Evolutionary conservation across 2,329 filamentous ascomycete genomes (phyloP).

Genomic region (Canariomyces notabilis): DNA sequence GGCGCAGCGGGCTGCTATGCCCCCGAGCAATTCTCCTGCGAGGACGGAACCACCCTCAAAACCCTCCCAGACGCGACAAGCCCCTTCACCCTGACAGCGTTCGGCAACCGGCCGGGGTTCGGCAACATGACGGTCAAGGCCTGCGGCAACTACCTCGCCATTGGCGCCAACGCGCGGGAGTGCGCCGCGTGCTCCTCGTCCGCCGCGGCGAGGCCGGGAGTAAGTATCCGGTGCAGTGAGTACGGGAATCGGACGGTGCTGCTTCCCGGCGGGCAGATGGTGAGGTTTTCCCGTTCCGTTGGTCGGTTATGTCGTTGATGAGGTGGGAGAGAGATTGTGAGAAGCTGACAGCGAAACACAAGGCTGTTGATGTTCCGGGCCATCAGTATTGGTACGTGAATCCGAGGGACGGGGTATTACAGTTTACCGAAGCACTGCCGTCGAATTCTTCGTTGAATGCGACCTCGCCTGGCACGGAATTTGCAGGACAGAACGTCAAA

Average conservation of each 20-base stretch:
- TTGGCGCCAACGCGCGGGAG: constrained; percentile 16
- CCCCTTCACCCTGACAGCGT: constrained; percentile 10
- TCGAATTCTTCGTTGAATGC: neutral
- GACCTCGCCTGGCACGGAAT: neutral
- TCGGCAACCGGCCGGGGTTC: constrained; percentile 3
- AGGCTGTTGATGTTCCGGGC: neutral
- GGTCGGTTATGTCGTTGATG: no score
- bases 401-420: neutral
- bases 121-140: constrained; percentile 10
- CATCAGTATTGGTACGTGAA: neutral
- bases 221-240: neutral
- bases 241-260: neutral
- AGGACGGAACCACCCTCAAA: constrained; percentile 4
- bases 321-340: neutral
- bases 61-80: constrained; percentile 9
- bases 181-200: constrained; percentile 3
- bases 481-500: neutral
- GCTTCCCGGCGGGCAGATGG: neutral
- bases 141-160: constrained; percentile 15
- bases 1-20: constrained; percentile 11
- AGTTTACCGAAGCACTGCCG: neutral
- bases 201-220: no score
- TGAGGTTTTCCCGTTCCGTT: neutral
- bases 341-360: neutral
- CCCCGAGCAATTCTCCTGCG: constrained; percentile 10